phyloP scores from a whole-genome alignment of 1,139 yeast genomes.

The Debaryomycetaceae sp. region DNA sequence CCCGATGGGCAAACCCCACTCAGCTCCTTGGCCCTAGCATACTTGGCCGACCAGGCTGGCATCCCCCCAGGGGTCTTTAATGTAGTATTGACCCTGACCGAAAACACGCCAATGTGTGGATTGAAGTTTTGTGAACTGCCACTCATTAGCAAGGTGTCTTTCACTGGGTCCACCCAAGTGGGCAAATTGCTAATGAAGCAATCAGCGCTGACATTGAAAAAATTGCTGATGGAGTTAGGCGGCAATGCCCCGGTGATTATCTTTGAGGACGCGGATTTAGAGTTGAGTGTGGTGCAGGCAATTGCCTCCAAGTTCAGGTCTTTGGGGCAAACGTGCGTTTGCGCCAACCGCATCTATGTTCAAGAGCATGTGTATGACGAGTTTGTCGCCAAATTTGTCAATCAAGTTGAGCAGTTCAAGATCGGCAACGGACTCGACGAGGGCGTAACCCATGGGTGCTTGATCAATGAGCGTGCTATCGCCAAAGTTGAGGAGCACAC shows the following conservation, averaged over 20 bases:
- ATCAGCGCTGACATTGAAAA: constrained; percentile 73
- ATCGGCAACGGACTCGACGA: constrained; percentile 42
- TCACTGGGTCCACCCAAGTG: constrained; percentile 86
- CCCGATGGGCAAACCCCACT: constrained; percentile 46
- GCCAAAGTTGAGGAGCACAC: constrained; percentile 37
- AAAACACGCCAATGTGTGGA: constrained; percentile 32
- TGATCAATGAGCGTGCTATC: constrained; percentile 38
- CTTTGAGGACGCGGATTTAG: constrained; percentile 78
- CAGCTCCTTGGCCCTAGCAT: constrained; percentile 41
- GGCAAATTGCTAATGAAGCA: constrained; percentile 80
- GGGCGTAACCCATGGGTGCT: constrained; percentile 43
- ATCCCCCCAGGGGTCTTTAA: constrained; percentile 43
- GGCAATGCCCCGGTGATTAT: constrained; percentile 93
- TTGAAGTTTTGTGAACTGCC: constrained; percentile 56
- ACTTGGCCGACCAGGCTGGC: constrained; percentile 40
- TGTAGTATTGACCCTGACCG: constrained; percentile 34
- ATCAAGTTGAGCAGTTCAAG: constrained; percentile 28
- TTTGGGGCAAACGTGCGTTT: constrained; percentile 79
- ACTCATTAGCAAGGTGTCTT: constrained; percentile 68
- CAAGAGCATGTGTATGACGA: constrained; percentile 60
- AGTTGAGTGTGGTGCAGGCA: constrained; percentile 71
- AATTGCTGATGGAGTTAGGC: constrained; percentile 82
- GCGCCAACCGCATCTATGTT: constrained; percentile 72
- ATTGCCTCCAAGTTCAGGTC: constrained; percentile 67
- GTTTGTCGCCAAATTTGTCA: constrained; percentile 44